These are phyloP conservation scores for Plasmodium relictum DNA, from an alignment of 169 alveolate species.

Conservation along the genomic window DNA sequence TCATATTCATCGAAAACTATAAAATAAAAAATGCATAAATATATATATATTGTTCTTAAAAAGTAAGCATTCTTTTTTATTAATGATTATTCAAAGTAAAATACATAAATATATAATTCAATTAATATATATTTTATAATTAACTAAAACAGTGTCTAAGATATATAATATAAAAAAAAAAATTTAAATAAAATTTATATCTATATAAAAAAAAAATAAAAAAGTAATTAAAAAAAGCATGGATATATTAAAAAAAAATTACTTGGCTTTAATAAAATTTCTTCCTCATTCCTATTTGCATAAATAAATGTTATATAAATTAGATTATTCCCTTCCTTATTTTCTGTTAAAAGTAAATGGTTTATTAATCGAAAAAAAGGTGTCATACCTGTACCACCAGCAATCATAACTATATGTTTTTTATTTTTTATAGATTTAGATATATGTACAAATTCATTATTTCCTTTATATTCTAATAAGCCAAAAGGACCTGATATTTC, in stretches of 20 bases:
- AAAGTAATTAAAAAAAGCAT: neutral
- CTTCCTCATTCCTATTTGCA: slow-evolving; percentile 74
- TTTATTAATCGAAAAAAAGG: slow-evolving; percentile 82
- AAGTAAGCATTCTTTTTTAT: neutral
- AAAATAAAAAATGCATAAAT: neutral
- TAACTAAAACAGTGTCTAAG: too few species aligned
- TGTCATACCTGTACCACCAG: slow-evolving; percentile 89
- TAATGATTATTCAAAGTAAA: neutral
- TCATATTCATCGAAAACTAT: slow-evolving; percentile 72
- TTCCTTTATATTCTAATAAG: slow-evolving; percentile 64
- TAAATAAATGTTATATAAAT: slow-evolving; percentile 62
- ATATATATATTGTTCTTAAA: too few species aligned
- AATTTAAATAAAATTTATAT: neutral
- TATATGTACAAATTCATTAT: slow-evolving; percentile 29
- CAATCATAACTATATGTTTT: slow-evolving; percentile 81
- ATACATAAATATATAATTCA: neutral
- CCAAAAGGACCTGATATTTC: slow-evolving; percentile 72
- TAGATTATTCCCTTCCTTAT: neutral
- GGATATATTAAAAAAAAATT: neutral
- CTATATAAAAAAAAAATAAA: neutral
- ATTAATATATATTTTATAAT: neutral
- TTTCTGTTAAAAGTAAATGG: slow-evolving; percentile 49
- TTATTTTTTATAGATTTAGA: slow-evolving; percentile 43
- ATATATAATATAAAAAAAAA: too few species aligned
- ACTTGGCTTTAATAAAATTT: slow-evolving; percentile 60